These are phyloP conservation scores for Eucalyptus cloeziana DNA, from an alignment of 345 rosid species.

Conservation along the genomic window DNA sequence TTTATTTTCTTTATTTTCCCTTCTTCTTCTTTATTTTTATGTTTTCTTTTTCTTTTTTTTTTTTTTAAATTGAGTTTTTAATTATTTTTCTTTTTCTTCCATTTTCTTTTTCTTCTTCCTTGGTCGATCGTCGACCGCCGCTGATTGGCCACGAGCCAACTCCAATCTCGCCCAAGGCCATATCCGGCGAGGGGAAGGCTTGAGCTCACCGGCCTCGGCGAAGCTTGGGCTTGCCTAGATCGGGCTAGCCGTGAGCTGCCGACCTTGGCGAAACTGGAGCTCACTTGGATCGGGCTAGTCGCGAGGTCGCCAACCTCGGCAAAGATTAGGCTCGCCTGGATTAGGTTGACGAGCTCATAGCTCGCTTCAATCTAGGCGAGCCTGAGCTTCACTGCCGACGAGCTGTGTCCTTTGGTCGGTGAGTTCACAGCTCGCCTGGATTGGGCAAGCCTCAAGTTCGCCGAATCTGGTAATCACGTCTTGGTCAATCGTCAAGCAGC, in stretches of 20 bases:
- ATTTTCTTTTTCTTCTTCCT: too few relatives aligned
- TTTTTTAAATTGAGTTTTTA: too few relatives aligned
- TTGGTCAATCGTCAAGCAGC: rapidly evolving
- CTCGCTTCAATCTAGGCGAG: too few relatives aligned
- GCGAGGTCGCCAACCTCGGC: rapidly evolving
- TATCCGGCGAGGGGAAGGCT: rapidly evolving
- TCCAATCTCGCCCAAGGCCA: rapidly evolving
- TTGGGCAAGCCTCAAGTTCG: rapidly evolving
- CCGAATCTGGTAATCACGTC: rapidly evolving
- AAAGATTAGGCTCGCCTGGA: rapidly evolving
- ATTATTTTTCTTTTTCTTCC: too few relatives aligned
- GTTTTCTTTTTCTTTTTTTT: too few relatives aligned
- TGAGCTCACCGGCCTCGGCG: rapidly evolving
- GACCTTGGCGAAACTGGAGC: too few relatives aligned
- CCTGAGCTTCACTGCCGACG: too few relatives aligned
- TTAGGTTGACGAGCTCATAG: rapidly evolving
- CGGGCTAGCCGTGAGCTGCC: rapidly evolving
- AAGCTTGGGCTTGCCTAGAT: too few relatives aligned
- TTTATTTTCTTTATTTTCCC: too few relatives aligned
- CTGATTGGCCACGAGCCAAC: rapidly evolving
- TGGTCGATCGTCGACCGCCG: rapidly evolving
- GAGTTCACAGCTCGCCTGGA: rapidly evolving
- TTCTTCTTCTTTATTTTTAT: too few relatives aligned
- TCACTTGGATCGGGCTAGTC: rapidly evolving
- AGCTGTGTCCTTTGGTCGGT: rapidly evolving